A percentile compares a stretch with the other conserved stretches of the same genome.
These are phyloP conservation scores for Apiospora sp. DNA, from an alignment of 2,329 filamentous ascomycete genomes.

Conservation along the genomic window DNA sequence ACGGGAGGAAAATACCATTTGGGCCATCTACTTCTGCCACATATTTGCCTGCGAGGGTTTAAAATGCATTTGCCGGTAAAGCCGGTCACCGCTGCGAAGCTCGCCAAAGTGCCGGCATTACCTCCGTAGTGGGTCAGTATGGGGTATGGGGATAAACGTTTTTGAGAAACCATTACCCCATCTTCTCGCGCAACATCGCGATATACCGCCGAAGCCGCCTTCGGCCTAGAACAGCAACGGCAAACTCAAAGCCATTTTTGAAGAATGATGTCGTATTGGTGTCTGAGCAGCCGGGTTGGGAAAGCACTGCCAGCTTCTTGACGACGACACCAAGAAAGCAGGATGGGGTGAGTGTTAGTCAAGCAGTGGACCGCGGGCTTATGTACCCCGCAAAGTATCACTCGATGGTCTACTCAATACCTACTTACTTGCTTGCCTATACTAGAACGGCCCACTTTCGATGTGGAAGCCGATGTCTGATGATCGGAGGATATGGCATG, in stretches of 20 bases:
- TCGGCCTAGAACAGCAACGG: not conserved
- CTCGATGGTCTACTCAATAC: not conserved
- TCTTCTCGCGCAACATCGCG: not conserved
- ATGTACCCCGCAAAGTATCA: not conserved
- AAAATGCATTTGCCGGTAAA: not conserved
- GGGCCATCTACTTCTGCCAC: not conserved
- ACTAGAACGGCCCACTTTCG: not conserved
- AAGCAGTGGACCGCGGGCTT: conserved; percentile 1
- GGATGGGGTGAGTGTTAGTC: not conserved
- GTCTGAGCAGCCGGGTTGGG: not conserved
- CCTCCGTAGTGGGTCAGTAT: conserved; percentile 10
- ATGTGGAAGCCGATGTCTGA: not conserved
- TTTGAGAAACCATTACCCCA: not conserved
- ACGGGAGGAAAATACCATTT: too few species aligned
- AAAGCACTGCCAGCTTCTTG: not conserved
- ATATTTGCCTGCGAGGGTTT: not conserved
- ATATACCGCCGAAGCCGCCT: not conserved
- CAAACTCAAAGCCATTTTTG: not conserved
- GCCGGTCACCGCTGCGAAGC: not conserved
- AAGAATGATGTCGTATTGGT: not conserved
- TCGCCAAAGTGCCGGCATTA: conserved; percentile 10
- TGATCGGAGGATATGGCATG: not conserved
- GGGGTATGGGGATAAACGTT: conserved; percentile 13
- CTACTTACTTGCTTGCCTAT: not conserved
- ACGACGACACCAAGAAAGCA: not conserved